Evolutionary conservation across 139 green algal species (phyloP), one percentile per base, ranked within the genome.

Genomic region (Chara braunii): DNA sequence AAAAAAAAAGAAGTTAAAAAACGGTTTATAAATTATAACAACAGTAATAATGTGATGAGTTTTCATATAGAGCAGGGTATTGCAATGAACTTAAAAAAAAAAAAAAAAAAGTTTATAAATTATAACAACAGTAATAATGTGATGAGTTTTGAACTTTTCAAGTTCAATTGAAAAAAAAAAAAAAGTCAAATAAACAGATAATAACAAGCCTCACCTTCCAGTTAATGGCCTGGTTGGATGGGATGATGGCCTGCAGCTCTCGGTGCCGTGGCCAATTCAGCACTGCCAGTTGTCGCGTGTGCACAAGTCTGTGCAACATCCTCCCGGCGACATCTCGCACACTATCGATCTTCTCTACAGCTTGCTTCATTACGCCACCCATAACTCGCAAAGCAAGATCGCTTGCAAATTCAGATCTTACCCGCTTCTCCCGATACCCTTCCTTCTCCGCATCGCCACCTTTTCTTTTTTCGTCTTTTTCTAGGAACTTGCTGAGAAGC

Each of bases 331-430:
- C 54, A 34, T 88, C 78, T 1, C 91, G 72, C 45, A 92, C 33
- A 1, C 82, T 74, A 0, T 80, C 82, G 26, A 97, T 92, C 55
- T 89, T 88, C 78, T 96, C 91, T 31, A 86, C 78, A 0, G 72
- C 75, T 68, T 95, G 88, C 48, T 87, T 84, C 26, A 89, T 65
- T 54, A 94, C 55, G 23, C 54, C 68, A 1, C 40, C 78, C 14
- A 84, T 66, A 24, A 72, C 33, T 56, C 32, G 23, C 26, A 33
- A n/a, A 60, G n/a, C 51, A 60, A 11, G 37, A 31, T 8, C 18
- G 28, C 44, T 61, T 9, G 2, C 4, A 9, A 61, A 61, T 59
- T 9, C 26, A 12, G 32, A 22, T 23, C 52, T 26, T 43, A n/a
- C n/a, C n/a, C n/a, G n/a, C 5, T 23, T 23, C 3, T 57, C 24